A percentile compares a stretch with the other conserved stretches of the same genome.
Conservation (phyloP, 2,329 filamentous ascomycete species). For the Claviceps sp. region DNA sequence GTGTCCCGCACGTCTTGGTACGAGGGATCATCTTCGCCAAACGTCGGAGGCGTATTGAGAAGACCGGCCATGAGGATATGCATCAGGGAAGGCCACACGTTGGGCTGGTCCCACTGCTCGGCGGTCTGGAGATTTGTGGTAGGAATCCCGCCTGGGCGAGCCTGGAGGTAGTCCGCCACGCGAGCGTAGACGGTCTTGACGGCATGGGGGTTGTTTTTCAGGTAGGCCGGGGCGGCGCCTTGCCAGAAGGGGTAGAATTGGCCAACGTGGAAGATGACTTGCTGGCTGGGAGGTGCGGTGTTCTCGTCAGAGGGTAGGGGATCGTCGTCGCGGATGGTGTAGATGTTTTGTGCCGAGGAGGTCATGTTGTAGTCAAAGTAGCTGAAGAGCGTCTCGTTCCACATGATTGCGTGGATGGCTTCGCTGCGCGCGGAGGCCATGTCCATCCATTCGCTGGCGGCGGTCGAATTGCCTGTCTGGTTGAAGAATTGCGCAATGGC, state of each 20-base stretch:
- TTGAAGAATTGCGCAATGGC: conserved; percentile 43
- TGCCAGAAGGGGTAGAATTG: conserved; percentile 61
- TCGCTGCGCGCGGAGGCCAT: conserved; percentile 40
- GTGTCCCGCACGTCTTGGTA: conserved; percentile 41
- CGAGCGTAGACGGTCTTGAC: conserved; percentile 41
- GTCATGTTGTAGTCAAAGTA: conserved; percentile 62
- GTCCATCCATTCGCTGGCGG: conserved; percentile 33
- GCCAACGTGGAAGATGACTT: conserved; percentile 43
- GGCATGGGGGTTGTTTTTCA: conserved; percentile 45
- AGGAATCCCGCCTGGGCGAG: conserved; percentile 42
- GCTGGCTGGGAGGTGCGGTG: conserved; percentile 37
- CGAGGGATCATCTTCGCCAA: conserved; percentile 36
- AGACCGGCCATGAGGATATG: conserved; percentile 51
- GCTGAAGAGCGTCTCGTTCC: conserved; percentile 47
- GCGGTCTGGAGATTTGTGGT: conserved; percentile 47
- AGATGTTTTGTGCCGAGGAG: conserved; percentile 40
- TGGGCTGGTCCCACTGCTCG: conserved; percentile 59
- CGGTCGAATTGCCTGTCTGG: conserved; percentile 34
- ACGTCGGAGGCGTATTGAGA: conserved; percentile 43
- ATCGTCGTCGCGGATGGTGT: conserved; percentile 35
- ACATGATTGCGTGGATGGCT: conserved; percentile 50
- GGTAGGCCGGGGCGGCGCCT: conserved; percentile 42
- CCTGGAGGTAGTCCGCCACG: conserved; percentile 37
- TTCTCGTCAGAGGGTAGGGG: conserved; percentile 14
- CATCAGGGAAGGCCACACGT: conserved; percentile 56